Base-by-base conservation (phyloP, 768 basidiomycete species). In the Phaeolepiota aurea region DNA sequence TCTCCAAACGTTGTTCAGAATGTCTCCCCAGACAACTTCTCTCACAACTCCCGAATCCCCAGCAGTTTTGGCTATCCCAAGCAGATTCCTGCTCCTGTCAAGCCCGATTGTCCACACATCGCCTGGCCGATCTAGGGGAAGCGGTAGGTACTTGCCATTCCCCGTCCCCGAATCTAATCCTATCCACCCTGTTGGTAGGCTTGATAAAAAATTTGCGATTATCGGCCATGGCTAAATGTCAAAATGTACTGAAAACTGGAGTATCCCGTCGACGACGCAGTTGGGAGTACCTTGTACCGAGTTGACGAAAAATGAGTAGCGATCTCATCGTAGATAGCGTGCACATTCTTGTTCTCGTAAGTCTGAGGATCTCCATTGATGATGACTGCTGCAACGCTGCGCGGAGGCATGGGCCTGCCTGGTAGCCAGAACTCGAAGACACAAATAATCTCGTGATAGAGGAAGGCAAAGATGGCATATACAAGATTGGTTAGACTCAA, bases 161-260 rank as follows among this genome's bases (percentile, higher is more conserved):
- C 96, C 96, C 18, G 90, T 90, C 3, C 96, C 96, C 18, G 89
- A 86, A 58, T 99, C 96, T 18, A 99, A 71, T 9, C 94, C 94
- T 23, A 96, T 65, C 66, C 79, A 88, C 18, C 89, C 84, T 14
- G 79, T 63, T 11, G 84, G 75, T 11, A 96, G 55, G 31, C 71
- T 74, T 4, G 74, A 67, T 18, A 96, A 67, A 58, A 94, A 96
- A 31, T 62, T 54, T 12, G 79, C 72, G 35, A 93, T 82, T 45
- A 94, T 75, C 3, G 93, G 91, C 91, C 89, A 94, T 45, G 88
- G 88, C 89, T 91, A 54, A 20, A n/a, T n/a, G n/a, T n/a, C n/a
- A n/a, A n/a, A n/a, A n/a, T n/a, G n/a, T n/a, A n/a, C n/a, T n/a
- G n/a, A n/a, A n/a, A n/a, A n/a, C n/a, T n/a, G n/a, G n/a, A n/a